phyloP scores from a whole-genome alignment of 2,329 filamentous ascomycete species.

The Macroventuria anomochaeta region DNA sequence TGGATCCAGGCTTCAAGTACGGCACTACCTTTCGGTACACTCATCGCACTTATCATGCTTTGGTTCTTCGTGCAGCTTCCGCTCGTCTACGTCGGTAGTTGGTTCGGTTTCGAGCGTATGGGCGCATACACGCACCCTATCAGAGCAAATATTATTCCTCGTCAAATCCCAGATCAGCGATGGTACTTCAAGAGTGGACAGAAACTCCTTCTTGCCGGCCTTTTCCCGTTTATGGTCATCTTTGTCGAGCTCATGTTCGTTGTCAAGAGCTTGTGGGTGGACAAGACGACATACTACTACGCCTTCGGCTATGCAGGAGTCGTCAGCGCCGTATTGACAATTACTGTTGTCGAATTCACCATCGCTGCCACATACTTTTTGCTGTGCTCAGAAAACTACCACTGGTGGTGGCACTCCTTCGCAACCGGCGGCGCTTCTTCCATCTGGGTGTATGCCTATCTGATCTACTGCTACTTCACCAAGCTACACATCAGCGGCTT shows the following conservation, averaged over 20 bases:
- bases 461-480: constrained; percentile 81
- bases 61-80: constrained; percentile 89
- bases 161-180: constrained; percentile 74
- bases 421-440: constrained; percentile 77
- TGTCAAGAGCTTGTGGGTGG: constrained; percentile 86
- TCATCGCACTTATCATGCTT: constrained; percentile 73
- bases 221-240: constrained; percentile 84
- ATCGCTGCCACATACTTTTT: constrained; percentile 83
- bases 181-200: constrained; percentile 75
- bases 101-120: constrained; percentile 73
- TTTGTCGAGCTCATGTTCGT: constrained; percentile 88
- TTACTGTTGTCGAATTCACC: constrained; percentile 83
- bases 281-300: constrained; percentile 92
- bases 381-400: constrained; percentile 79
- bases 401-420: constrained; percentile 95
- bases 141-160: constrained; percentile 72
- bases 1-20: constrained; percentile 91
- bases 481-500: constrained; percentile 83
- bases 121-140: constrained; percentile 81
- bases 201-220: constrained; percentile 72
- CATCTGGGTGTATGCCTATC: constrained; percentile 83
- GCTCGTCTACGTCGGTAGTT: constrained; percentile 80
- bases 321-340: constrained; percentile 72
- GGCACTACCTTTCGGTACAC: constrained; percentile 81
- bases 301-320: constrained; percentile 85